Evolutionary conservation across 768 basidiomycete species (phyloP).

Genomic region (Boletus vermiculosoides): DNA sequence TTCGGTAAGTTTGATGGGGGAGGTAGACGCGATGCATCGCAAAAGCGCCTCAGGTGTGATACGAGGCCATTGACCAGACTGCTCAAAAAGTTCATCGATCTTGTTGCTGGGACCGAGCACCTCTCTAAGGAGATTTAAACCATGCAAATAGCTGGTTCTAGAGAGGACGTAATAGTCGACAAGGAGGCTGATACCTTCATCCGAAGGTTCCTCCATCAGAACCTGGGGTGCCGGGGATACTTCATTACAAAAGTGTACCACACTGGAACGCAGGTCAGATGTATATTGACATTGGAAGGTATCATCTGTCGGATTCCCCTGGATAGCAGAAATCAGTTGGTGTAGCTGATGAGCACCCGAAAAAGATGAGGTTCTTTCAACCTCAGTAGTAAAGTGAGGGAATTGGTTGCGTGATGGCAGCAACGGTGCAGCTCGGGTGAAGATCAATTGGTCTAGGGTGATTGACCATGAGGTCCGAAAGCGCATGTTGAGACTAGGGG

Average conservation of each 20-base stretch:
- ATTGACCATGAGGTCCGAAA: not conserved
- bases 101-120: constrained; percentile 11
- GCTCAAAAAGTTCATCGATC: constrained; percentile 14
- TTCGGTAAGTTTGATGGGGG: constrained; percentile 2
- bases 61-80: constrained; percentile 39
- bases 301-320: constrained; percentile 14
- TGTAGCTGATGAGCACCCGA: not conserved
- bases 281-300: not conserved
- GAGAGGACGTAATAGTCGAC: not conserved
- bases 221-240: not conserved
- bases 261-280: not conserved
- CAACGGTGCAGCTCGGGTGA: constrained; percentile 1
- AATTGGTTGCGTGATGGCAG: not conserved
- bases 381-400: not conserved
- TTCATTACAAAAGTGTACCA: not conserved
- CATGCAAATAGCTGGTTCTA: not conserved
- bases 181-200: not conserved
- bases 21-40: constrained; percentile 24
- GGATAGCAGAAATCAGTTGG: not conserved
- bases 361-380: not conserved
- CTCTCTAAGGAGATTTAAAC: not conserved
- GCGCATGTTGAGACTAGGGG: not conserved
- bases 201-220: not conserved
- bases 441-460: not conserved
- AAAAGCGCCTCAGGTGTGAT: constrained; percentile 30